A percentile compares a stretch with the other conserved stretches of the same genome.
phyloP scores from a whole-genome alignment of 2,329 filamentous ascomycete species.

The Fusarium nygamai region DNA sequence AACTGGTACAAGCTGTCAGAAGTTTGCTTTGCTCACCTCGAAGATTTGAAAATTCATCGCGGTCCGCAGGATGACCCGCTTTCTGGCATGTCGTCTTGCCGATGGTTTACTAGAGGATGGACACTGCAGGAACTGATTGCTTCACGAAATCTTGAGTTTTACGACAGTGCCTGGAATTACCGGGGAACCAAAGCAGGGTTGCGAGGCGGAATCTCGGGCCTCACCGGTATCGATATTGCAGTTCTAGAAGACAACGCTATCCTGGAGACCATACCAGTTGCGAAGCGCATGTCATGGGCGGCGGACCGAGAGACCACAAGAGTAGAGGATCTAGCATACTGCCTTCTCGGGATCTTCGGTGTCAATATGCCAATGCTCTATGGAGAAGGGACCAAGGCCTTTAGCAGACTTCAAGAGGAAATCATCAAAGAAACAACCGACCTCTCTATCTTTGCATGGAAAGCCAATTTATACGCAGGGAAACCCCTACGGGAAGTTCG shows the following conservation, averaged over 20 bases:
- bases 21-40: background rate
- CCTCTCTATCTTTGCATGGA: constrained; percentile 22
- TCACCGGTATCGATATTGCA: background rate
- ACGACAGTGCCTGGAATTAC: background rate
- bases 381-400: constrained; percentile 6
- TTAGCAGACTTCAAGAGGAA: constrained; percentile 14
- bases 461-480: background rate
- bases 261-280: background rate
- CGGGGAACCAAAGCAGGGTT: background rate
- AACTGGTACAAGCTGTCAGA: background rate
- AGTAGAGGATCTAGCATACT: constrained; percentile 13
- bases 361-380: constrained; percentile 22
- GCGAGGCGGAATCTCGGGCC: accelerated
- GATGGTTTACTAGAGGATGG: constrained; percentile 10
- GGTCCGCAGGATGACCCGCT: accelerated
- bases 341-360: background rate
- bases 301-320: constrained; percentile 1
- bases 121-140: constrained; percentile 12
- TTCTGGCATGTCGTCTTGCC: background rate
- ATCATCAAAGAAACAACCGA: constrained; percentile 15
- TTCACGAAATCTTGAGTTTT: background rate
- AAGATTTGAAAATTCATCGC: background rate
- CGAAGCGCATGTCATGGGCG: constrained; percentile 16
- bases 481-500: background rate
- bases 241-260: background rate